Conservation (phyloP, 2,329 filamentous ascomycete species). For the Cytospora piceicola region DNA sequence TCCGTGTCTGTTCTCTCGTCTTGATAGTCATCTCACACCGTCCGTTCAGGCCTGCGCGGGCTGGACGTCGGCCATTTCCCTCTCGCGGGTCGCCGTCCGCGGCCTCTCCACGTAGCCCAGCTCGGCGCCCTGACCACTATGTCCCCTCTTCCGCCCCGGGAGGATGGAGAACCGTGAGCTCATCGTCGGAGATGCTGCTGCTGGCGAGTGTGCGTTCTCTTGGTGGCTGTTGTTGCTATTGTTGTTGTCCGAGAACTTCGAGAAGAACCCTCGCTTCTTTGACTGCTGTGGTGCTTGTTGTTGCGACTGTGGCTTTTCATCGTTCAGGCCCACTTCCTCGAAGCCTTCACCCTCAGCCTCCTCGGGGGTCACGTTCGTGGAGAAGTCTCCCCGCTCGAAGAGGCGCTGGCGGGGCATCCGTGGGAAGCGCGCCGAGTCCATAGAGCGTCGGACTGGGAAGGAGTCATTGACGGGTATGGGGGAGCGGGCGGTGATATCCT, state of each 20-base stretch:
- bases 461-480: slow-evolving; percentile 67
- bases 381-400: slow-evolving; percentile 58
- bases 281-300: slow-evolving; percentile 39
- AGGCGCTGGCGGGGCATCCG: slow-evolving; percentile 63
- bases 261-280: slow-evolving; percentile 78
- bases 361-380: slow-evolving; percentile 47
- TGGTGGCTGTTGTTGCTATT: slow-evolving; percentile 40
- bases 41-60: slow-evolving; percentile 23
- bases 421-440: slow-evolving; percentile 73
- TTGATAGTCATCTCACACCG: slow-evolving; percentile 2
- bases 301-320: slow-evolving; percentile 65
- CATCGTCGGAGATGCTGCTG: slow-evolving; percentile 43
- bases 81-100: slow-evolving; percentile 33
- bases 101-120: slow-evolving; percentile 64
- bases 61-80: slow-evolving; percentile 27
- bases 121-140: slow-evolving; percentile 72
- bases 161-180: slow-evolving; percentile 65
- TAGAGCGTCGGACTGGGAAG: slow-evolving; percentile 69
- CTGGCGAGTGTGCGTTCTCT: slow-evolving; percentile 35
- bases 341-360: slow-evolving; percentile 68
- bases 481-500: slow-evolving; percentile 91
- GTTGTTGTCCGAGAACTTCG: slow-evolving; percentile 70
- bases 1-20: slow-evolving; percentile 1
- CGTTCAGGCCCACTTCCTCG: slow-evolving; percentile 86
- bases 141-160: slow-evolving; percentile 71